Conservation (phyloP, 2,329 filamentous ascomycete genomes). For the Fusarium neocosmosporiellum region DNA sequence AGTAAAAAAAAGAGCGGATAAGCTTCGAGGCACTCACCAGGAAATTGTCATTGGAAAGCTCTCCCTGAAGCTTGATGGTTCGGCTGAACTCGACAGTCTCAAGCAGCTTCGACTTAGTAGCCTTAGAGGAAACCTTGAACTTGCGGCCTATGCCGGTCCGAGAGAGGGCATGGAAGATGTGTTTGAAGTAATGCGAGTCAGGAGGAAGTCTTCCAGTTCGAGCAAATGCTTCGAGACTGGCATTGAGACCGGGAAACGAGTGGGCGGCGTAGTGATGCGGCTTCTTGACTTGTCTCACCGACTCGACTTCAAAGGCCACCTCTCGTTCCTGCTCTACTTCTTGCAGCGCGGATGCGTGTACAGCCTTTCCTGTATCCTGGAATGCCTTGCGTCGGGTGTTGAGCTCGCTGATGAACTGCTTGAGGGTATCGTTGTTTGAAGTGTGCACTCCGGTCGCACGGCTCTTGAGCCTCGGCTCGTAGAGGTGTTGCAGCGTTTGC, state of each 20-base stretch:
- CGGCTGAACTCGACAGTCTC: conserved; percentile 48
- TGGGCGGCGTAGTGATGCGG: conserved; percentile 55
- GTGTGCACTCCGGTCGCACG: conserved; percentile 16
- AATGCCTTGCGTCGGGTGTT: conserved; percentile 35
- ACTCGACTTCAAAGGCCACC: conserved; percentile 67
- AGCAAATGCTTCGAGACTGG: conserved; percentile 60
- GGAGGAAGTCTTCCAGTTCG: conserved; percentile 57
- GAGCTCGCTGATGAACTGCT: conserved; percentile 36
- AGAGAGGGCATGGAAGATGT: conserved; percentile 47
- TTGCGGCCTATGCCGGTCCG: conserved; percentile 51
- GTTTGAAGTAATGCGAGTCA: conserved; percentile 49
- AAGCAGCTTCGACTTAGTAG: conserved; percentile 35
- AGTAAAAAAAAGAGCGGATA: background rate
- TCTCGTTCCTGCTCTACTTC: conserved; percentile 70
- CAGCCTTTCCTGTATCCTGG: conserved; percentile 40
- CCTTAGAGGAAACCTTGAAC: conserved; percentile 41
- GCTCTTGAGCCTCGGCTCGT: conserved; percentile 52
- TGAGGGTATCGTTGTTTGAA: conserved; percentile 23
- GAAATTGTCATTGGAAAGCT: conserved; percentile 38
- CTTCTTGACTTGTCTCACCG: conserved; percentile 65
- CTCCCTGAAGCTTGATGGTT: conserved; percentile 36
- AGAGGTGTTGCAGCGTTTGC: conserved; percentile 69
- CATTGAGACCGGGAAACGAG: conserved; percentile 59
- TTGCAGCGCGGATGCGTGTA: conserved; percentile 65
- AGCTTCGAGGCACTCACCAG: conserved; percentile 19